Base-by-base conservation (phyloP, 257 asterid genomes). In the Asclepias syriaca region DNA sequence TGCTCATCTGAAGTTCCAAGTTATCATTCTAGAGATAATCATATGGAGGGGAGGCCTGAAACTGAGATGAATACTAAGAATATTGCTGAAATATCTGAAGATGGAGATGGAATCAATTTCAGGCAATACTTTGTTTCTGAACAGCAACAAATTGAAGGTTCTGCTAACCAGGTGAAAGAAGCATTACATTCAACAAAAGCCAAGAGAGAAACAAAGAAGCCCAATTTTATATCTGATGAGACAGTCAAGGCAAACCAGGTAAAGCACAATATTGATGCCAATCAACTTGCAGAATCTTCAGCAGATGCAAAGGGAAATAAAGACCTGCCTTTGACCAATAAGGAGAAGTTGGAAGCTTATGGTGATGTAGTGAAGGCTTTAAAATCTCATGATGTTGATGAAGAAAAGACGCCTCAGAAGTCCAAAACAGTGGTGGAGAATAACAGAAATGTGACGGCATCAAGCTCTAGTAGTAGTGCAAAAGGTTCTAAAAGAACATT, bases 91-190 rank as follows among this genome's bases (percentile, higher is more conserved):
- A 64, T 65, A 40, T 68, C 78, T 50, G 72, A 75, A 76, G 72
- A 71, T 65, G 77, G 74, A 75, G 72, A 60, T 8, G 85, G 78
- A 70, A 79, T 91, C 63, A 74, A 87, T 82, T 90, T 90, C 82
- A 84, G 81, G 87, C 71, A 78, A 51, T 87, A 89, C 78, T 87
- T 90, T 83, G 71, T 85, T 73, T 77, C 77, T 65, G 79, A 72
- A 39, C 72, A 82, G 48, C 69, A 63, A 73, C 88, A 73, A 71
- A 71, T 61, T 40, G 76, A 82, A 69, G 78, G 34, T 75, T 53
- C 81, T 54, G 34, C 73, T 68, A 75, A 63, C 43, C 60, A 71
- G 69, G 70, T n/a, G 60, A 65, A 71, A 68, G 72, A 72, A 72
- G 16, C 68, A 65, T 64, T 51, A 13, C 46, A 63, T 59, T 69